A percentile compares a stretch with the other conserved stretches of the same genome.
Evolutionary conservation across 768 basidiomycete species (phyloP).

Genomic region (Boletus rubroflammeus): DNA sequence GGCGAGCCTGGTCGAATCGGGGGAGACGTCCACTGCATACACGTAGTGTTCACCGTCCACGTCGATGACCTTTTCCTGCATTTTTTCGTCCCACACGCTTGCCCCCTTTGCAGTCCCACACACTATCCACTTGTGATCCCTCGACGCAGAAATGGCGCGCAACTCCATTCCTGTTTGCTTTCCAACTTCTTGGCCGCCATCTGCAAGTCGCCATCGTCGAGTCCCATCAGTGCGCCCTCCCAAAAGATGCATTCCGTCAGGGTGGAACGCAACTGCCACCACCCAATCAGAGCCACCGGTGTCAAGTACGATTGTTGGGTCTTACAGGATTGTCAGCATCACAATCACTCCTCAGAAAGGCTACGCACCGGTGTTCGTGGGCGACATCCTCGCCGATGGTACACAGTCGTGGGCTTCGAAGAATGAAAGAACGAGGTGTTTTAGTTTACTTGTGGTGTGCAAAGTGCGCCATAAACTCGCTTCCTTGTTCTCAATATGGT

Average conservation of each 20-base stretch:
- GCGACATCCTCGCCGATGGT: background rate
- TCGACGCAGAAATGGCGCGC: background rate
- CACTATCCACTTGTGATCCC: background rate
- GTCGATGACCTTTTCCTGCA: background rate
- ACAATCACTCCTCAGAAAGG: no score
- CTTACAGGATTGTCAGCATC: background rate
- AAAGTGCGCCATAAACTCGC: background rate
- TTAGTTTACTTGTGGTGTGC: background rate
- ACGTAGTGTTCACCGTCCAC: background rate
- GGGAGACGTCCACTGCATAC: background rate
- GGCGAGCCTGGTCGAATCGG: background rate
- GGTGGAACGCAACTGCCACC: background rate
- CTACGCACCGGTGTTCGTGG: background rate
- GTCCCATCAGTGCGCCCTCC: background rate
- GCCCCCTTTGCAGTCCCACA: background rate
- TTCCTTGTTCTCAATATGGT: background rate
- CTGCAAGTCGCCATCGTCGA: background rate
- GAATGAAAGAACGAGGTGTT: background rate
- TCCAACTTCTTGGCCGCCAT: background rate
- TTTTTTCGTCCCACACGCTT: background rate
- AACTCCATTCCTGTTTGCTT: background rate
- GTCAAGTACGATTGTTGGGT: background rate
- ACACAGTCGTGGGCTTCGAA: background rate
- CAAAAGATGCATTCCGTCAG: background rate
- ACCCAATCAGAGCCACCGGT: fast-evolving